Base-by-base conservation (phyloP, 805 yeast genomes). In the Yarrowia sp. region DNA sequence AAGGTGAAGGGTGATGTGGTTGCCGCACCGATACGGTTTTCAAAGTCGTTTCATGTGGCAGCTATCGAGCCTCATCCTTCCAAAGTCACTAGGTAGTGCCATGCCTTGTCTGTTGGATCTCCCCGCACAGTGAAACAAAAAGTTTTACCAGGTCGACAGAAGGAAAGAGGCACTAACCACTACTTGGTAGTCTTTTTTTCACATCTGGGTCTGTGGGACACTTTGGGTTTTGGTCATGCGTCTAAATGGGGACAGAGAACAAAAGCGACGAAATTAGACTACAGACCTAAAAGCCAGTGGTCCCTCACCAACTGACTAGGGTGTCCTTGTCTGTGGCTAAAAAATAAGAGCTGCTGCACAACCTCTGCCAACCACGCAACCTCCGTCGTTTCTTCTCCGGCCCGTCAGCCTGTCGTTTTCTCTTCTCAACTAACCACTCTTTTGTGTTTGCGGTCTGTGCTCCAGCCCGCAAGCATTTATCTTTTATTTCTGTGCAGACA, bases 401-500 rank as follows among this genome's bases (percentile, higher is more conserved):
- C 8, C 22, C 12, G 12, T 12, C 43, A 7, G 61, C 61, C 46
- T 9, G 12, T 14, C 46, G 8, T 22, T 16, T 22, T 40, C 61
- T 8, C 45, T 19, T 40, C 50, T 32, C 41, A 59, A 59, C 65
- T 59, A 59, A 59, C 65, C 65, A 59, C 65, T 32, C 15, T 35
- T 59, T 35, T 58, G 49, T 42, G 64, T 58, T 42, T 58, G 64
- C 64, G 49, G 49, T n/a, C 49, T 42, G 64, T n/a, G 2, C 3
- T 42, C 14, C 64, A 58, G 65, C 41, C 42, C 49, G 64, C 41
- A 32, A 56, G 35, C 64, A n/a, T 56, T 56, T 42, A 42, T 45
- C 32, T 32, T 45, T 59, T 59, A 26, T 36, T 45, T 45, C 52
- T 35, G 42, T 45, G 42, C 65, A 59, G 65, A 59, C 65, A 59